Base-by-base conservation (phyloP, 1,139 yeast genomes). In the Yamadazyma taylorii region DNA sequence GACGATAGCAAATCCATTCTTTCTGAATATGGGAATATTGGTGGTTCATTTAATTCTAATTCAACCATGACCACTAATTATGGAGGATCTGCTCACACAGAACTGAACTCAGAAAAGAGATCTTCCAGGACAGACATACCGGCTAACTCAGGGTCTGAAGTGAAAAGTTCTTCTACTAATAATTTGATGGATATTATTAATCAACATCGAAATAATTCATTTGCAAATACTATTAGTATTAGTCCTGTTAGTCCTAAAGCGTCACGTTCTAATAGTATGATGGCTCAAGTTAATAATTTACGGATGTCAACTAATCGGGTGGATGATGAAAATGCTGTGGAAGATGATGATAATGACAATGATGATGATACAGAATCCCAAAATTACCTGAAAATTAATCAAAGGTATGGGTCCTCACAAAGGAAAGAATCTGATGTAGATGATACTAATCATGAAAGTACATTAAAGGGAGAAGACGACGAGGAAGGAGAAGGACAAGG, bases 31-130 rank as follows among this genome's bases (percentile, higher is more conserved):
- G 75, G 67, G 9, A 67, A 69, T 37, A 53, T 69, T 34, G 70
- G 64, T 15, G 75, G 75, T 2, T 70, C 76, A 0, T 69, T 58
- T 43, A 70, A 67, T 41, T 69, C 75, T 2, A 69, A 66, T 45
- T 67, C 74, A 2, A 67, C 74, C 1, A 68, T 62, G 62, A 63
- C 69, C 5, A 66, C 73, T 1, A 61, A 67, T 38, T 67, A 63
- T 47, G 74, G 71, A 17, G 61, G 56, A 2, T 42, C 43, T 23
- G 43, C 42, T 10, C 38, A 35, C 10, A 26, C 31, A 19, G 50
- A 47, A 17, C 42, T 34, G 42, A 24, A 36, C 3, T 43, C 44
- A 5, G 47, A 45, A 11, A 41, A 41, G 26, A 39, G 38, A 22
- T 37, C 41, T 3, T 14, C 24, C 6, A 35, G 12, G 21, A 15